Conservation (phyloP, 495 filamentous ascomycete species). For the Lineolata rhizophorae region DNA sequence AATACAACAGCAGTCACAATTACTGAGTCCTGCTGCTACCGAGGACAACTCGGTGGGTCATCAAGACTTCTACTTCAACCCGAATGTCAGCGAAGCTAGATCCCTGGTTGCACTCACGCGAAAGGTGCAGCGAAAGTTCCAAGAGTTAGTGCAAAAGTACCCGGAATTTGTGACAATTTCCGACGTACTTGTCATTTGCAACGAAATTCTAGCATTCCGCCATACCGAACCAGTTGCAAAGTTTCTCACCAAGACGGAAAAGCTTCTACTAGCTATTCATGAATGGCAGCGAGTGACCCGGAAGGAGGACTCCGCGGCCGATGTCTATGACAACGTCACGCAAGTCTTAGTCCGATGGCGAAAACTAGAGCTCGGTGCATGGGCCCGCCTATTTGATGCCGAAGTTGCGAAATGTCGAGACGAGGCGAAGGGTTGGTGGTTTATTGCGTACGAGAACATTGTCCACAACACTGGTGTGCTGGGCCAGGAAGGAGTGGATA, state of each 20-base stretch:
- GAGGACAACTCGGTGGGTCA: too few relatives aligned
- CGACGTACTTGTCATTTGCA: conserved; percentile 53
- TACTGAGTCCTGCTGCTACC: too few relatives aligned
- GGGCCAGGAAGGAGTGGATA: conserved; percentile 20
- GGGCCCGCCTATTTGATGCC: conserved; percentile 72
- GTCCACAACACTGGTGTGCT: conserved; percentile 50
- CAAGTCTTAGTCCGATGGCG: conserved; percentile 65
- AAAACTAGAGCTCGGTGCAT: conserved; percentile 71
- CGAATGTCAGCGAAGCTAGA: conserved; percentile 50
- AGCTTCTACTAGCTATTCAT: conserved; percentile 56
- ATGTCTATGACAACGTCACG: conserved; percentile 54
- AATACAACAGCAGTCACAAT: too few relatives aligned
- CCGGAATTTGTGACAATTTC: conserved; percentile 52
- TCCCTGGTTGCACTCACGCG: conserved; percentile 44
- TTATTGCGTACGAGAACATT: conserved; percentile 75
- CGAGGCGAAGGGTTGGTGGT: conserved; percentile 85
- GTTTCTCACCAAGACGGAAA: conserved; percentile 63
- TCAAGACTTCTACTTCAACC: conserved; percentile 81
- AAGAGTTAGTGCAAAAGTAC: conserved; percentile 43
- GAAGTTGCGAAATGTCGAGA: conserved; percentile 53
- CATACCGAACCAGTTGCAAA: conserved; percentile 74
- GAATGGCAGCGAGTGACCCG: conserved; percentile 90
- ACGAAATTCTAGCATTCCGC: conserved; percentile 47
- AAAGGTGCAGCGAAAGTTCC: conserved; percentile 43
- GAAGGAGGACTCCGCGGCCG: conserved; percentile 43